Percentiles rank a stretch among this genome's conserved stretches.
These are phyloP conservation scores for Alternaria arborescens DNA, from an alignment of 2,329 filamentous ascomycete species.

Conservation along the genomic window DNA sequence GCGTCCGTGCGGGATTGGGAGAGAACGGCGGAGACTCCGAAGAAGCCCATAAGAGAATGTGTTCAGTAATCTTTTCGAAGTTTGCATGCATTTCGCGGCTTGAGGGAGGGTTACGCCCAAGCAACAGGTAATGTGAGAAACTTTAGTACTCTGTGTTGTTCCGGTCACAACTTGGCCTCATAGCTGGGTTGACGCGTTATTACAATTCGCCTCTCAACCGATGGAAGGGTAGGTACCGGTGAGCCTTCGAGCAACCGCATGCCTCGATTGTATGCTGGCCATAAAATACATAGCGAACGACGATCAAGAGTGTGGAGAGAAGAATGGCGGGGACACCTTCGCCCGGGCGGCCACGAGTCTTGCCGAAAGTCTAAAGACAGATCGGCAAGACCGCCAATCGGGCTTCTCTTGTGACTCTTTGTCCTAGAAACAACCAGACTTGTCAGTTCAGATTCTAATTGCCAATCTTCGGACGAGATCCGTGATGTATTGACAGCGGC, in stretches of 20 bases:
- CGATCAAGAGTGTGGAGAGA: neutral
- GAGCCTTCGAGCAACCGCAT: neutral
- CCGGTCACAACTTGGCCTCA: neutral
- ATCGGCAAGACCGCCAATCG: neutral
- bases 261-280: neutral
- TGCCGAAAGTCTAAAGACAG: neutral
- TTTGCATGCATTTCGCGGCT: neutral
- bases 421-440: neutral
- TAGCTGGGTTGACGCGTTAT: neutral
- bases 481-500: neutral
- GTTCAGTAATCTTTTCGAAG: conserved; percentile 2
- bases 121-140: neutral
- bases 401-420: neutral
- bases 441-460: neutral
- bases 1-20: neutral
- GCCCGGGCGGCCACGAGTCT: conserved; percentile 1
- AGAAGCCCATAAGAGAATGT: neutral
- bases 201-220: neutral
- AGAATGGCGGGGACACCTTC: neutral
- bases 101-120: neutral
- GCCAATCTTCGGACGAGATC: neutral
- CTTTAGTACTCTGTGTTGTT: neutral
- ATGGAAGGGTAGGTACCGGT: neutral
- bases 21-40: neutral
- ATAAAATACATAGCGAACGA: neutral